Base-by-base conservation (phyloP, 2,329 filamentous ascomycete species). In the Fusarium sp. region DNA sequence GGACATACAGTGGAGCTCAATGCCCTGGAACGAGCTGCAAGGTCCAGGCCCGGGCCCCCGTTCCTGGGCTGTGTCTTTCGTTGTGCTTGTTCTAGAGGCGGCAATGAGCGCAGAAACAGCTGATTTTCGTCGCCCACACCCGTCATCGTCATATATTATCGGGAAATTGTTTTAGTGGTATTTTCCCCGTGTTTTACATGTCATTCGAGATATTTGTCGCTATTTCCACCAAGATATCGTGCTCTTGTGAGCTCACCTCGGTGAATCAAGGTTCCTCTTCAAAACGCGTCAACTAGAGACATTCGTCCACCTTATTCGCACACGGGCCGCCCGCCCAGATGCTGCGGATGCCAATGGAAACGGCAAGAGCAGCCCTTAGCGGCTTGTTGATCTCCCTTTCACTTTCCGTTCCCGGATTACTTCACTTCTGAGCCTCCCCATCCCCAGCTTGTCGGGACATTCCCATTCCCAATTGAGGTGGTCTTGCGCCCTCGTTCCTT, bases 351-450 rank as follows among this genome's bases (percentile, higher is more conserved):
- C 59, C 53, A 69, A 67, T 72, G 58, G 62, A 52, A 57, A 54
- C 51, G 52, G 61, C 60, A 65, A 67, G 56, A 69, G 46, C 52
- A 70, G 49, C 49, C 62, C 60, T 71, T 73, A 72, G 72, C 64
- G 72, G 61, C 69, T 62, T 46, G 57, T 67, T 54, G 69, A 70
- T 73, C 68, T 74, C 65, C 61, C 53, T 67, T 52, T 43, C 49
- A 43, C 38, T 57, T 69, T 55, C 64, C 67, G 43, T 57, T 57
- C 60, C 64, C 31, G 51, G 63, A 50, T 53, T 61, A 45, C 58
- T 65, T 56, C 54, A 58, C 46, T 39, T 54, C 33, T 34, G 15
- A 50, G 38, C 34, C 19, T 38, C 39, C 21, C 54, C 54, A 63
- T 56, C 53, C 39, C 58, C 31, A 67, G 67, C 21, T 45, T 69